phyloP scores from a whole-genome alignment of 495 filamentous ascomycete species.

The Xylaria telfairii region DNA sequence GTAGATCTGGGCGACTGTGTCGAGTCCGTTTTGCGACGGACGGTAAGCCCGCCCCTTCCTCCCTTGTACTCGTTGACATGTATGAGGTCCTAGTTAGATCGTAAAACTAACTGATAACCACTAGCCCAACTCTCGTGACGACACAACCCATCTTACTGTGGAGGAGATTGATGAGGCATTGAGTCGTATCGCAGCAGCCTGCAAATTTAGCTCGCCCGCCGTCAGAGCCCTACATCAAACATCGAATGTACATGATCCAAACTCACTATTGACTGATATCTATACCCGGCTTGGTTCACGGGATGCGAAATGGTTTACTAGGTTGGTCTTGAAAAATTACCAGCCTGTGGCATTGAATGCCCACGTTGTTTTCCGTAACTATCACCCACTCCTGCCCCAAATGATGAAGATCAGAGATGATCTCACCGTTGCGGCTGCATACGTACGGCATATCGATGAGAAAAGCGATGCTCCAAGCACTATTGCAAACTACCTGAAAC shows the following conservation, averaged over 20 bases:
- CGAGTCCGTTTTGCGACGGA: conserved; percentile 66
- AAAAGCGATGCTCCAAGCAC: conserved; percentile 23
- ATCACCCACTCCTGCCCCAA: conserved; percentile 64
- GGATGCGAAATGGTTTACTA: conserved; percentile 89
- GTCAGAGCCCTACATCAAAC: conserved; percentile 51
- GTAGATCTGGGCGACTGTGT: conserved; percentile 75
- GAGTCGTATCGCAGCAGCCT: conserved; percentile 66
- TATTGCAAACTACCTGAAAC: conserved; percentile 55
- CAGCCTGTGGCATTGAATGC: conserved; percentile 61
- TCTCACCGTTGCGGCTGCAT: conserved; percentile 42
- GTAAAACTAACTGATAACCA: background rate
- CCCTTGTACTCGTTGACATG: background rate
- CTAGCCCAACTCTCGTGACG: conserved; percentile 46
- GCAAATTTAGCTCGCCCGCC: conserved; percentile 70
- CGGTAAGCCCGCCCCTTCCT: conserved; percentile 52
- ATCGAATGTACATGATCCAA: conserved; percentile 48
- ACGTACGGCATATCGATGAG: conserved; percentile 36
- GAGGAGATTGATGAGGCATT: conserved; percentile 77
- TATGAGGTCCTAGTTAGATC: background rate
- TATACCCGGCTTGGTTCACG: conserved; percentile 67
- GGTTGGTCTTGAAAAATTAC: conserved; percentile 80
- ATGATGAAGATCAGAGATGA: conserved; percentile 72
- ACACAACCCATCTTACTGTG: conserved; percentile 57
- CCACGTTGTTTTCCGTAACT: conserved; percentile 51
- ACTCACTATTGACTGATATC: conserved; percentile 57